Evolutionary conservation across 2,329 filamentous ascomycete species (phyloP).

Genomic region (Colletotrichum sp.): DNA sequence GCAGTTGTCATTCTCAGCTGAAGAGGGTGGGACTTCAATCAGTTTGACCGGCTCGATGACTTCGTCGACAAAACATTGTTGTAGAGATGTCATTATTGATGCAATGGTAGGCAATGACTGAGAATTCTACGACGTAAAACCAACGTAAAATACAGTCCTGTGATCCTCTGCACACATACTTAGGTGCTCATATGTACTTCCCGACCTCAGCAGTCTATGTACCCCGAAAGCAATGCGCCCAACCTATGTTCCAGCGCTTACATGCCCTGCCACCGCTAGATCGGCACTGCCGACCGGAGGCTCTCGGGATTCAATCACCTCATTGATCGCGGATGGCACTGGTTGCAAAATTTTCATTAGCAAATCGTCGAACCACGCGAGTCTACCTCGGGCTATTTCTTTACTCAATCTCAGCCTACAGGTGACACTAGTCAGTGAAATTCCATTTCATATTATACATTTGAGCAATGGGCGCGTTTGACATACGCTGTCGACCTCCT

Average conservation of each 20-base stretch:
- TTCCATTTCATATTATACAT: not conserved
- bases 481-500: not conserved
- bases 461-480: not conserved
- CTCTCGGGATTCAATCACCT: not conserved
- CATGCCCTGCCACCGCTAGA: not conserved
- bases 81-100: not conserved
- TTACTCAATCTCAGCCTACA: not conserved
- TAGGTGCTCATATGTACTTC: not conserved
- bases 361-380: not conserved
- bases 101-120: not conserved
- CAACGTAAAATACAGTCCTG: not conserved
- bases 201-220: not conserved
- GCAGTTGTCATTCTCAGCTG: not conserved
- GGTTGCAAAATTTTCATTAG: not conserved
- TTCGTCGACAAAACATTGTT: not conserved
- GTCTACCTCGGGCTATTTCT: not conserved
- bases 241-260: not conserved
- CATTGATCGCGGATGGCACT: not conserved
- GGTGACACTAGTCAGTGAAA: not conserved
- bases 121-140: not conserved
- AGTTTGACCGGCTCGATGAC: not conserved
- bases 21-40: not conserved
- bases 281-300: not conserved
- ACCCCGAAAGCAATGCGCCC: not conserved
- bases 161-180: not conserved